Conservation (phyloP, 2,329 filamentous ascomycete species). For the Aspergillus ochraceoroseus region DNA sequence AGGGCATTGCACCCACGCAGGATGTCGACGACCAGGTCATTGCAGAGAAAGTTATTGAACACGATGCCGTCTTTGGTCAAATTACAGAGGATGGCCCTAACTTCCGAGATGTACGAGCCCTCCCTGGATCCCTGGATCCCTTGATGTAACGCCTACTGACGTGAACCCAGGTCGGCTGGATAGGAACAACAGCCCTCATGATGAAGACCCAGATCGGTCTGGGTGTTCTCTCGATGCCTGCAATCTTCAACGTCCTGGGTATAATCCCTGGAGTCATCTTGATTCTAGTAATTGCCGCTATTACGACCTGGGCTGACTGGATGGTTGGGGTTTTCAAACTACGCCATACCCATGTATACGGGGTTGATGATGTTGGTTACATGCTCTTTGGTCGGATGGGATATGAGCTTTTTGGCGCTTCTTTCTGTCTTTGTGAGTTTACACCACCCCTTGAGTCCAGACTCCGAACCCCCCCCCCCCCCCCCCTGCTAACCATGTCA, state of each 20-base stretch:
- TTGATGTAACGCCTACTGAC: no score
- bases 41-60: no score
- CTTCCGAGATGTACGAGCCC: conserved; percentile 6
- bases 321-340: conserved; percentile 50
- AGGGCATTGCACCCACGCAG: no score
- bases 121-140: no score
- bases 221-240: conserved; percentile 48
- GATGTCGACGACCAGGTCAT: no score
- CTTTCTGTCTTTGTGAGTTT: conserved; percentile 3
- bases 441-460: background rate
- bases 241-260: conserved; percentile 45
- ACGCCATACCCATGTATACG: conserved; percentile 52
- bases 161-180: conserved; percentile 37
- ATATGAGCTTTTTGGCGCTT: conserved; percentile 44
- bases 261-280: conserved; percentile 48
- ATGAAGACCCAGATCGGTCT: conserved; percentile 47
- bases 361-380: conserved; percentile 53
- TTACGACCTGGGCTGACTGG: conserved; percentile 49
- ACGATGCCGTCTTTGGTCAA: conserved; percentile 8
- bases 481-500: conserved; percentile 1
- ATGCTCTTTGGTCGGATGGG: conserved; percentile 53
- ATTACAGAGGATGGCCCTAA: conserved; percentile 7
- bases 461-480: no score
- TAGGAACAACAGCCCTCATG: conserved; percentile 44
- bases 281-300: conserved; percentile 38